phyloP scores from a whole-genome alignment of 352 stramenopile genomes.

The Aphanomyces astaci region DNA sequence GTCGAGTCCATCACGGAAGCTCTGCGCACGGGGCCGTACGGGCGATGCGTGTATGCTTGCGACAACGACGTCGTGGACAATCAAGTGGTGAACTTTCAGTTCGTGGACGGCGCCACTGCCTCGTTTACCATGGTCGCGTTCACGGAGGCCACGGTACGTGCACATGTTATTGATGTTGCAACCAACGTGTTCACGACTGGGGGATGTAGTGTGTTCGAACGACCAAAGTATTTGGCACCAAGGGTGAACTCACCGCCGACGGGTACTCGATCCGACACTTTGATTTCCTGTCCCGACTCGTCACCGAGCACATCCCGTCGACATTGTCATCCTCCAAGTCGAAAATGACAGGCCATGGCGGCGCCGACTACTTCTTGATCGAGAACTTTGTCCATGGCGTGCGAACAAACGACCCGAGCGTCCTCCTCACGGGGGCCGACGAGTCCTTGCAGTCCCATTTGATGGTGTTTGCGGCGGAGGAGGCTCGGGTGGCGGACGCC shows the following conservation, averaged over 20 bases:
- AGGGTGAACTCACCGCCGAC: slow-evolving; percentile 23
- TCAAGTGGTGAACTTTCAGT: slow-evolving; percentile 27
- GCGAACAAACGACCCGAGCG: slow-evolving; percentile 6
- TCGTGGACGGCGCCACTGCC: slow-evolving; percentile 22
- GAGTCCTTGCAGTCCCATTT: slow-evolving; percentile 27
- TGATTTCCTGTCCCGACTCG: slow-evolving; percentile 20
- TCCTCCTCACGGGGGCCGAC: slow-evolving; percentile 23
- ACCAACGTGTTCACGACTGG: too few relatives aligned
- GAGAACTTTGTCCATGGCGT: slow-evolving; percentile 25
- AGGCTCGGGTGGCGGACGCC: not conserved
- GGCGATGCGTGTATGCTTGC: slow-evolving; percentile 26
- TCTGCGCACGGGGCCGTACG: slow-evolving; percentile 23
- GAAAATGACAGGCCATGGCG: slow-evolving; percentile 23
- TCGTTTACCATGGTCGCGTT: slow-evolving; percentile 26
- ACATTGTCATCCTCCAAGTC: not conserved
- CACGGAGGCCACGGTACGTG: slow-evolving; percentile 18
- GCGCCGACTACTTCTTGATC: slow-evolving; percentile 26
- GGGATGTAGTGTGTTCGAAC: slow-evolving; percentile 23
- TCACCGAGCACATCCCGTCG: not conserved
- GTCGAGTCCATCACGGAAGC: slow-evolving; percentile 22
- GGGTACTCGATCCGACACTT: slow-evolving; percentile 17
- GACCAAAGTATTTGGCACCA: slow-evolving; percentile 25
- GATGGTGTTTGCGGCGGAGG: slow-evolving; percentile 20
- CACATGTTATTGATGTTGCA: too few relatives aligned
- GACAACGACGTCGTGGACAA: slow-evolving; percentile 28